Evolutionary conservation across 495 filamentous ascomycete species (phyloP).

Genomic region (Penicillium verhagenii): DNA sequence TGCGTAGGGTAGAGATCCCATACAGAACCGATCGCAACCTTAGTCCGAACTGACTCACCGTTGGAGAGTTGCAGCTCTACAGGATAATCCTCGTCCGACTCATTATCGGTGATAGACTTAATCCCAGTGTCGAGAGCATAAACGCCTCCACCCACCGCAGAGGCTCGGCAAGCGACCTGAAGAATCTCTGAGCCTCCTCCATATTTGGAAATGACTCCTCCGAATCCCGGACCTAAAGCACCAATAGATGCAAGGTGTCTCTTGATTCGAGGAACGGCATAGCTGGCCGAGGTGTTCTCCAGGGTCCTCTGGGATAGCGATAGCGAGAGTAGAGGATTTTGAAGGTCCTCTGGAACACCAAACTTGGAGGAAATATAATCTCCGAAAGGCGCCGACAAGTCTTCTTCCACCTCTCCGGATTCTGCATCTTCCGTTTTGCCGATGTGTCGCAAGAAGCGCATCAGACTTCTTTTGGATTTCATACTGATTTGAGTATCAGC

Average conservation of each 20-base stretch:
- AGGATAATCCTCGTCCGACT: slow-evolving; percentile 16
- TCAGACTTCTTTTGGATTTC: slow-evolving; percentile 75
- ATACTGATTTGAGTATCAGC: slow-evolving; percentile 67
- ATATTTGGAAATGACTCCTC: slow-evolving; percentile 84
- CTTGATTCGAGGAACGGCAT: slow-evolving; percentile 67
- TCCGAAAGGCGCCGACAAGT: slow-evolving; percentile 49
- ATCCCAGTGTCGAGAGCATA: slow-evolving; percentile 80
- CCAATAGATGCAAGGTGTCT: slow-evolving; percentile 86
- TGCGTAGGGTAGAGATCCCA: slow-evolving; percentile 36
- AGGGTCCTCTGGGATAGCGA: slow-evolving; percentile 66
- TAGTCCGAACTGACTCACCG: slow-evolving; percentile 58
- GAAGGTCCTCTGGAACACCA: slow-evolving; percentile 67
- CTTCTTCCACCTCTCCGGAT: slow-evolving; percentile 25
- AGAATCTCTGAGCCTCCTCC: slow-evolving; percentile 89
- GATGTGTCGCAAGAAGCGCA: slow-evolving; percentile 79
- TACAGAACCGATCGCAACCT: slow-evolving; percentile 51
- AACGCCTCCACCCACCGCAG: slow-evolving; percentile 86
- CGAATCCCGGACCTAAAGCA: slow-evolving; percentile 81
- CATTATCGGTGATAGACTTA: slow-evolving; percentile 30
- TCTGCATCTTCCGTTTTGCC: slow-evolving; percentile 34
- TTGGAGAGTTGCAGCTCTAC: slow-evolving; percentile 56
- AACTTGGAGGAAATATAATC: slow-evolving; percentile 69
- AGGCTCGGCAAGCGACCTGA: slow-evolving; percentile 88
- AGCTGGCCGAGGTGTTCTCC: slow-evolving; percentile 57
- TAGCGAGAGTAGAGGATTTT: slow-evolving; percentile 72